A percentile compares a stretch with the other conserved stretches of the same genome.
Evolutionary conservation across 1,284 basidiomycete species (phyloP).

Genomic region (Ustilago bromivora): DNA sequence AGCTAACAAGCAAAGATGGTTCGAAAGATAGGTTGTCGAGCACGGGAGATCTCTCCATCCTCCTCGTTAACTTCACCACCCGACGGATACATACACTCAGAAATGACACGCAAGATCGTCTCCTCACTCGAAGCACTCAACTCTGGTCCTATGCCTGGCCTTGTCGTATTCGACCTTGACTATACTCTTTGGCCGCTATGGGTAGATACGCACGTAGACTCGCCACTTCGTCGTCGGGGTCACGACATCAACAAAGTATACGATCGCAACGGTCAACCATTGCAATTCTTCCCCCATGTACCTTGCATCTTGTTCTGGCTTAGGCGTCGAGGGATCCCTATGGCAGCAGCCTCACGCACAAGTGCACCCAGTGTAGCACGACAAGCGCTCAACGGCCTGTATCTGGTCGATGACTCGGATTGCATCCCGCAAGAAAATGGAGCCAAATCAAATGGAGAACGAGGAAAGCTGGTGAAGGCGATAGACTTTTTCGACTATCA

Average conservation of each 20-base stretch:
- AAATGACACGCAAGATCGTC: conserved; percentile 2
- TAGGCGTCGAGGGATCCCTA: conserved; percentile 27
- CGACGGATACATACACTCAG: background rate
- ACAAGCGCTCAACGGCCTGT: conserved; percentile 60
- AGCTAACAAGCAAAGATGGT: conserved; percentile 6
- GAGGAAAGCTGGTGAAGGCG: conserved; percentile 36
- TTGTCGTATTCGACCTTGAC: conserved; percentile 66
- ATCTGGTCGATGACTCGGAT: conserved; percentile 43
- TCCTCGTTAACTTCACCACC: conserved; percentile 10
- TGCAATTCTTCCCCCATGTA: conserved; percentile 63
- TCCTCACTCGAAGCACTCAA: conserved; percentile 20
- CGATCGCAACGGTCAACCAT: conserved; percentile 48
- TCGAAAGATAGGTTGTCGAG: conserved; percentile 26
- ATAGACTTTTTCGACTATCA: conserved; percentile 59
- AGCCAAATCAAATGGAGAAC: background rate
- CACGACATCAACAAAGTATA: conserved; percentile 57
- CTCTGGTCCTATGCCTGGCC: conserved; percentile 38
- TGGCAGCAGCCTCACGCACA: conserved; percentile 63
- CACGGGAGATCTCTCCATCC: conserved; percentile 5
- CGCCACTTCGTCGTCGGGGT: conserved; percentile 51
- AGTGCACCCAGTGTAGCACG: conserved; percentile 57
- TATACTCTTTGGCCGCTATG: conserved; percentile 68
- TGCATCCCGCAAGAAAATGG: background rate
- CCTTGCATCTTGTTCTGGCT: conserved; percentile 62
- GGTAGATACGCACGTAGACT: conserved; percentile 65